phyloP scores from a whole-genome alignment of 805 yeast genomes.

The Teunomyces kruisii region DNA sequence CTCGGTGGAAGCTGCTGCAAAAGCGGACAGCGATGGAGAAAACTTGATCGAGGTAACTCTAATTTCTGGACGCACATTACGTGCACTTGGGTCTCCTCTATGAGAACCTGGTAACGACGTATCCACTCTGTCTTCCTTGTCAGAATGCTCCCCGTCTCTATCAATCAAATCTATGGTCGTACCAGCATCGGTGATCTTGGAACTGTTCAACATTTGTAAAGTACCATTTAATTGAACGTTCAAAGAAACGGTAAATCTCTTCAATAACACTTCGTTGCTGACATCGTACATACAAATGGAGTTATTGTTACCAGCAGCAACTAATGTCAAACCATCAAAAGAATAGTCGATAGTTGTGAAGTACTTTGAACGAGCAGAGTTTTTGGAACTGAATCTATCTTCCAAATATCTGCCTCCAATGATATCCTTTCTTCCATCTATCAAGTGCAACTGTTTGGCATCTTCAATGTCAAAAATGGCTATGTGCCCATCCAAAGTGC shows the following conservation, averaged over 20 bases:
- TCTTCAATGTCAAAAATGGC: constrained; percentile 79
- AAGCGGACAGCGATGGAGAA: constrained; percentile 86
- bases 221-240: constrained; percentile 95
- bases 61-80: constrained; percentile 78
- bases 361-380: constrained; percentile 79
- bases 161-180: constrained; percentile 73
- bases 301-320: constrained; percentile 93
- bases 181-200: constrained; percentile 85
- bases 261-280: constrained; percentile 80
- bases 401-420: constrained; percentile 77
- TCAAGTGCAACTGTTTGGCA: constrained; percentile 76
- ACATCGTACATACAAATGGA: constrained; percentile 90
- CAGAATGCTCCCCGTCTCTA: constrained; percentile 81
- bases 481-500: constrained; percentile 86
- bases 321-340: constrained; percentile 82
- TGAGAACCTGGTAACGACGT: constrained; percentile 80
- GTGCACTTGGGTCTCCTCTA: constrained; percentile 70
- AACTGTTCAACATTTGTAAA: constrained; percentile 70
- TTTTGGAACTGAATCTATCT: constrained; percentile 79
- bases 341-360: constrained; percentile 82
- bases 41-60: constrained; percentile 75
- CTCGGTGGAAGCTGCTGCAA: constrained; percentile 95
- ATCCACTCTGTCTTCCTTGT: constrained; percentile 79
- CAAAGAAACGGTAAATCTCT: constrained; percentile 77
- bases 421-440: constrained; percentile 88